These are phyloP conservation scores for Peltaster fructicola DNA, from an alignment of 2,329 filamentous ascomycete species.

Conservation along the genomic window DNA sequence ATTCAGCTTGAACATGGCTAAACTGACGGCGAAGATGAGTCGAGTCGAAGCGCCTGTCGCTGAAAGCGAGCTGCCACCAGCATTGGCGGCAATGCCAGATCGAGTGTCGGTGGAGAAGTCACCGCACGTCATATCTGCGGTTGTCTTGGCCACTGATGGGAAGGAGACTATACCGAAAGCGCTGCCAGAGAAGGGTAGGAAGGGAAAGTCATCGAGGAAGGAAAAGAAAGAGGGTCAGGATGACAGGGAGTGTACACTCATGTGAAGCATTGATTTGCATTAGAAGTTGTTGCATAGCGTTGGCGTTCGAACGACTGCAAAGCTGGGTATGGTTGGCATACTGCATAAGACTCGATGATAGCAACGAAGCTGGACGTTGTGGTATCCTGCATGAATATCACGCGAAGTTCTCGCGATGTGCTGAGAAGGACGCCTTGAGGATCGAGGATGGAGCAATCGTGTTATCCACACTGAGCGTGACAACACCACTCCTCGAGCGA, in stretches of 20 bases:
- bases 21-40: conserved; percentile 21
- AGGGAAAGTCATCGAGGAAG: conserved; percentile 15
- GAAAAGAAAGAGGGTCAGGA: conserved; percentile 14
- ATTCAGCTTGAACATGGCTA: conserved; percentile 26
- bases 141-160: conserved; percentile 2
- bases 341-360: no score
- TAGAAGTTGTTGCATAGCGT: conserved; percentile 3
- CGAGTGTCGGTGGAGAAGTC: neutral
- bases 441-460: conserved; percentile 61
- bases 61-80: conserved; percentile 1
- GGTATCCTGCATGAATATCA: no score
- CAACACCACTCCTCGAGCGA: conserved; percentile 38
- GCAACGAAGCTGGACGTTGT: no score
- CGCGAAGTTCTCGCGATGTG: conserved; percentile 46
- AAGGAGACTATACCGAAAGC: conserved; percentile 1
- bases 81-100: neutral
- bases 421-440: conserved; percentile 57
- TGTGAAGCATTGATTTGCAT: conserved; percentile 16
- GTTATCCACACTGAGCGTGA: conserved; percentile 59
- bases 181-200: conserved; percentile 8
- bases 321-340: no score
- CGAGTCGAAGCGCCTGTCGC: conserved; percentile 5
- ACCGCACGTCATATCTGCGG: neutral
- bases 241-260: conserved; percentile 27
- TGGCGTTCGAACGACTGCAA: no score